Evolutionary conservation across 2,329 filamentous ascomycete genomes (phyloP), one percentile per base, ranked within the genome.

Genomic region (Scleromitrula shiraiana): DNA sequence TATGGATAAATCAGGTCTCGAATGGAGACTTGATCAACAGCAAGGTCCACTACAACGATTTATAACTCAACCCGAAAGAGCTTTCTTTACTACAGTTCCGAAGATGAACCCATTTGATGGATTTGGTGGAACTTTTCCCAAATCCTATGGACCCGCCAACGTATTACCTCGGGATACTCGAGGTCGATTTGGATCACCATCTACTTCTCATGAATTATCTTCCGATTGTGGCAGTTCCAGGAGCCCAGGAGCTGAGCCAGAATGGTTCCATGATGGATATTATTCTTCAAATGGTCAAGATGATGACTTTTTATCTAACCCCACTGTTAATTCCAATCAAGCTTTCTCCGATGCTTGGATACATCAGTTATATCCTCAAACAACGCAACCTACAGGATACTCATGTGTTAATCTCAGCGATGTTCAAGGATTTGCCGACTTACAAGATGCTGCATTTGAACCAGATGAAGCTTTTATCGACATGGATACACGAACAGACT

Each of bases 351-450:
- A 53, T 38, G 6, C 26, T 8, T 52, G 36, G 22, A 23, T 27
- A 14, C 32, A 41, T 20, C 30, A 41, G 23, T 17, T 37, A 20
- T 20, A 23, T 10, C 15, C 17, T 17, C 47, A 50, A 44, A 15
- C 17, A 4, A 14, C 32, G 4, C 26, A 22, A 4, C 41, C 44
- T 7, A 26, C 46, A 23, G 50, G 52, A 19, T 35, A 40, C 14
- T 26, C 27, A n/a, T 54, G 50, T 33, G 58, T 63, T n/a, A 56
- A 59, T 19, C 48, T 62, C 37, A 56, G 49, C 35, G 55, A 62
- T 50, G 53, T 62, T 10, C 61, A 62, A 49, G 46, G 35, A 4
- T 49, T 61, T 41, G 48, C 57, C 7, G 59, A 61, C 43, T 29
- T 49, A 2, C 49, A 58, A 24, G 56, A 62, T 24, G 41, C 37